Percentiles rank a stretch among this genome's conserved stretches.
Evolutionary conservation across 2,329 filamentous ascomycete species (phyloP).

Genomic region (Aureobasidium sp.): DNA sequence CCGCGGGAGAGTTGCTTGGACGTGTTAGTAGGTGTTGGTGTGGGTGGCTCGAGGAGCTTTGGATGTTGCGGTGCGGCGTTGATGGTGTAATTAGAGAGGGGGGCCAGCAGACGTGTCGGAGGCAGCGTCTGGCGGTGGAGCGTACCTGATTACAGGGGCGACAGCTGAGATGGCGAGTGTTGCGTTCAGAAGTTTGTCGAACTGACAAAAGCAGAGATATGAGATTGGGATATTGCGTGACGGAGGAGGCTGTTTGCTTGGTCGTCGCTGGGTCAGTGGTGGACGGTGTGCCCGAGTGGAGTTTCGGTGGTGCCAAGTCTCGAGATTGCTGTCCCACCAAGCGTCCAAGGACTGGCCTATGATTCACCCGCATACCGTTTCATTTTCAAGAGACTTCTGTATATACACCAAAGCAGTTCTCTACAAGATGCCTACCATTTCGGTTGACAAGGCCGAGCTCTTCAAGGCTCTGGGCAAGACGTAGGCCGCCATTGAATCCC

Average conservation of each 20-base stretch:
- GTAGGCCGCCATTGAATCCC: conserved; percentile 36
- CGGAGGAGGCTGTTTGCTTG: conserved; percentile 3
- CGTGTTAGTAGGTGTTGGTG: background rate
- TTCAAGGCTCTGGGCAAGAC: conserved; percentile 86
- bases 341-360: background rate
- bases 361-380: conserved; percentile 7
- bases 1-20: background rate
- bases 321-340: background rate
- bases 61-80: conserved; percentile 14
- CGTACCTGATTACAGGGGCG: conserved; percentile 4
- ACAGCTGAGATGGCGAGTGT: background rate
- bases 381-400: background rate
- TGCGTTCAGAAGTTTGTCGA: background rate
- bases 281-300: background rate
- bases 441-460: conserved; percentile 91
- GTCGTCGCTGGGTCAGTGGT: background rate
- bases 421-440: conserved; percentile 82
- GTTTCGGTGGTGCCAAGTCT: background rate
- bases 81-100: conserved; percentile 12
- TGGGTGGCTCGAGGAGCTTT: background rate
- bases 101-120: conserved; percentile 7
- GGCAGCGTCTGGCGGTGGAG: background rate
- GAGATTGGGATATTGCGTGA: background rate
- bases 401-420: background rate
- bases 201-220: background rate